Base-by-base conservation (phyloP, 108 stramenopile genomes). In the Nitzschia sp. region DNA sequence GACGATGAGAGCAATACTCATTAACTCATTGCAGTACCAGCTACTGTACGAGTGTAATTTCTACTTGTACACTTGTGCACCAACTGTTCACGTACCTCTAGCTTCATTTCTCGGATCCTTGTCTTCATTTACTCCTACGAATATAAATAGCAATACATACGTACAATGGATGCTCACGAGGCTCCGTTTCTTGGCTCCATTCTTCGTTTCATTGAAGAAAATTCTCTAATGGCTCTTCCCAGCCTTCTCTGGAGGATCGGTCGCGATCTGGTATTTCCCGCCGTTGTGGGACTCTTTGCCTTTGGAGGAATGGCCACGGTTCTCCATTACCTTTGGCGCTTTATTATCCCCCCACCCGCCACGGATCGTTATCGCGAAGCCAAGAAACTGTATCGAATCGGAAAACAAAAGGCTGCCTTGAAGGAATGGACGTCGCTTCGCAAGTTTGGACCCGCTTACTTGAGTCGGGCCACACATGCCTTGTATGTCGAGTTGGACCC, bases 391-490 rank as follows among this genome's bases (percentile, higher is more conserved):
- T 61, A 61, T 34, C 2, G 36, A 1, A 15, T 22, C 11, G 60
- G 60, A n/a, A 13, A 45, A 31, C 23, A 6, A 17, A 41, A 38
- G 23, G 23, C n/a, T 13, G 60, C 60, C 1, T 41, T 61, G 38
- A 41, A 61, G 41, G 60, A 41, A 6, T 61, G 60, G 60, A 19
- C 60, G 31, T 9, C n/a, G 26, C 36, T 61, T 13, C 23, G 25
- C 22, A 17, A 44, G 33, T 61, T 34, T 41, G 60, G 60, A 32
- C 60, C 60, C 2, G 60, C 60, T 41, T 61, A 61, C 44, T 44
- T 61, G 36, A 61, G 60, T 45, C 60, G 60, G 26, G 60, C 60
- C 11, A 45, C 60, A 2, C 60, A 61, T 41, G 60, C 60, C 1
- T 34, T 61, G 22, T 61, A 61, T 23, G 41, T 61, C 1, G 60